Base-by-base conservation (phyloP, 2,329 filamentous ascomycete species). In the Fusarium tricinctum region DNA sequence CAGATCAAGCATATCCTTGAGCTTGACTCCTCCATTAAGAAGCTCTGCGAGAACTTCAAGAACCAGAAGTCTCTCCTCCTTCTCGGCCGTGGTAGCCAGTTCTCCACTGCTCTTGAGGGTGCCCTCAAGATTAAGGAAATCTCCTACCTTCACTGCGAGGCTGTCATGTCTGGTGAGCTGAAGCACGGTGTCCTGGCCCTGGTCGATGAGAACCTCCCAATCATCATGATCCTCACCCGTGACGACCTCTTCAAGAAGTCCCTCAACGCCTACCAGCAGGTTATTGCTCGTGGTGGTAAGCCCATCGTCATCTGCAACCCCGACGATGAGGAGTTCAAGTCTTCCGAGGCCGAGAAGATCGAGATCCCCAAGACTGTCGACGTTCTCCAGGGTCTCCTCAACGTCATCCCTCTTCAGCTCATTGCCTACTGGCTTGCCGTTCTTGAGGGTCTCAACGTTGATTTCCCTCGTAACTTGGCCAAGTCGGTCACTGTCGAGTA, bases 91-190 rank as follows among this genome's bases (percentile, higher is more conserved):
- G 96, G 96, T 73, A 93, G 93, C 79, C 96, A 99, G 84, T 97
- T 94, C 85, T 94, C 95, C 63, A 99, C 96, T 75, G 96, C 96
- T 58, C 89, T 99, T 22, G 96, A 99, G 86, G 96, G 93, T 82
- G 96, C 96, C 49, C 87, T 99, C 74, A 99, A 99, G 88, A 99
- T 99, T 83, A 99, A 99, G 89, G 96, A 99, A 84, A 99, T 99
- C 76, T 98, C 95, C 19, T 99, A 99, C 83, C 92, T 99, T 63
- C 96, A 99, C 83, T 99, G 96, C 82, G 96, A 99, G 85, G 96
- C 96, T 75, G 96, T 99, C 85, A 99, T 99, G 96, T 98, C 96
- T 70, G 96, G 96, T 82, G 96, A 99, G 84, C 88, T 99, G 76
- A 99, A 99, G 89, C 96, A 99, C 82, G 96, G 96, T 86, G 96